phyloP scores from a whole-genome alignment of 2,329 filamentous ascomycete species.

The Microsporum audouinii region DNA sequence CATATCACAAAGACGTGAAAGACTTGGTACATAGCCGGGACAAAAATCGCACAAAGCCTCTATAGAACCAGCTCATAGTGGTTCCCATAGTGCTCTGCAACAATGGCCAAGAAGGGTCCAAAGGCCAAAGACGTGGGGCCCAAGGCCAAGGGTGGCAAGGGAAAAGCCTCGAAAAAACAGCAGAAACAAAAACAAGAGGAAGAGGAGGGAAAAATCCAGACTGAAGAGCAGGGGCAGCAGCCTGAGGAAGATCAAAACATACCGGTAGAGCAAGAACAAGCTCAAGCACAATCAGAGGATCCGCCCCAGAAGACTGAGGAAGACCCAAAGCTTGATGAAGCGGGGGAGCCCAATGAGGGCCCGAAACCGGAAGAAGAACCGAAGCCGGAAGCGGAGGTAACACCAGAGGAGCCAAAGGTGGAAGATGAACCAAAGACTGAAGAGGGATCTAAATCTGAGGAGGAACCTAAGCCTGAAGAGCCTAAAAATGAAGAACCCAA shows the following conservation, averaged over 20 bases:
- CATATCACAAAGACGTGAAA: not conserved
- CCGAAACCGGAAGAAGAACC: not conserved
- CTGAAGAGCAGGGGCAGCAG: not conserved
- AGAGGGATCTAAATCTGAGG: not conserved
- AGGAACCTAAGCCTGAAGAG: not conserved
- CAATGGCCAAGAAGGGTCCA: constrained; percentile 9
- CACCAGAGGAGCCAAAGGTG: not conserved
- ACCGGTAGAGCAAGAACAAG: constrained; percentile 4
- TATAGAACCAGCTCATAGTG: not conserved
- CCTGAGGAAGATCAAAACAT: not conserved
- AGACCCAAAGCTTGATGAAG: not conserved
- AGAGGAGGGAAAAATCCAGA: constrained; percentile 4
- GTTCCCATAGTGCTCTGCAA: not conserved
- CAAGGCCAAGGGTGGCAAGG: constrained; percentile 12
- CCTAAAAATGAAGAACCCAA: not conserved
- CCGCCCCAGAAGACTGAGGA: not conserved
- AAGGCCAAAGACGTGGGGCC: constrained; percentile 9
- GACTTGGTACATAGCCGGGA: not conserved
- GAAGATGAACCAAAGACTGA: not conserved
- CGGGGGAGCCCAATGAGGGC: not conserved
- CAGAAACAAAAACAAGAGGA: constrained; percentile 9
- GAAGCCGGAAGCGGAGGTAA: not conserved
- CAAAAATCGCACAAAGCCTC: not conserved
- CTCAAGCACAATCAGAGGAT: constrained; percentile 3
- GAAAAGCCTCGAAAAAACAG: constrained; percentile 10